A percentile compares a stretch with the other conserved stretches of the same genome.
These are phyloP conservation scores for Paraglomus occultum DNA, from an alignment of 192 early-diverging fungal genomes.

Conservation along the genomic window DNA sequence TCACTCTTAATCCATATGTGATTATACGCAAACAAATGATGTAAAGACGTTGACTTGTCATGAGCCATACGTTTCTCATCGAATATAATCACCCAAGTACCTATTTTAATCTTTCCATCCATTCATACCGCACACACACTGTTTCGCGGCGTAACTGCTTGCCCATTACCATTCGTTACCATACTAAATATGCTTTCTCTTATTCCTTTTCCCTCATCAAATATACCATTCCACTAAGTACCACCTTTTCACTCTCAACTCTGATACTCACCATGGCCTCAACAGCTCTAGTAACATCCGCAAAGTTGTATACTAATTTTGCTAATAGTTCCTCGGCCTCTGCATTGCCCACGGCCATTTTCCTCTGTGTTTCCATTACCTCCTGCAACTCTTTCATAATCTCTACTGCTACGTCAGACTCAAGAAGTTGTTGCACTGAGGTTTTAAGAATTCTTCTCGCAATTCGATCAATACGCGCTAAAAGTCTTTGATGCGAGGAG, in stretches of 20 bases:
- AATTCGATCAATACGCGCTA: conserved; percentile 53
- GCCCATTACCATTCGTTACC: neutral
- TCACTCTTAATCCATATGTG: neutral
- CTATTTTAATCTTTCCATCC: no score
- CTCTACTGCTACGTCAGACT: conserved; percentile 49
- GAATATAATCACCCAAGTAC: no score
- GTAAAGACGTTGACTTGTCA: no score
- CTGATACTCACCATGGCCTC: conserved; percentile 52
- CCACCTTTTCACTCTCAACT: neutral
- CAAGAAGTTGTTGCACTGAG: conserved; percentile 46
- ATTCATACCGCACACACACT: no score
- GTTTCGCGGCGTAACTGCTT: no score
- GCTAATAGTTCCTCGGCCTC: conserved; percentile 62
- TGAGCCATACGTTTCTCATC: no score
- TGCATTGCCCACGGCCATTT: conserved; percentile 55
- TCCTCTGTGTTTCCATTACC: conserved; percentile 58
- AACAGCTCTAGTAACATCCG: conserved; percentile 58
- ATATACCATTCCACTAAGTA: neutral
- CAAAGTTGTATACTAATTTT: conserved; percentile 56
- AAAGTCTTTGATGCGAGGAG: conserved; percentile 52
- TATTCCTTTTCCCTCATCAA: no score
- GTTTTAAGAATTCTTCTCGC: conserved; percentile 54
- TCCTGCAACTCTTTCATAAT: conserved; percentile 63
- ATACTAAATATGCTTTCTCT: neutral
- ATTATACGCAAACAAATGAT: neutral